Percentiles rank a stretch among this genome's conserved stretches.
These are phyloP conservation scores for Tetraselmis striata DNA, from an alignment of 139 green algal genomes.

Conservation along the genomic window DNA sequence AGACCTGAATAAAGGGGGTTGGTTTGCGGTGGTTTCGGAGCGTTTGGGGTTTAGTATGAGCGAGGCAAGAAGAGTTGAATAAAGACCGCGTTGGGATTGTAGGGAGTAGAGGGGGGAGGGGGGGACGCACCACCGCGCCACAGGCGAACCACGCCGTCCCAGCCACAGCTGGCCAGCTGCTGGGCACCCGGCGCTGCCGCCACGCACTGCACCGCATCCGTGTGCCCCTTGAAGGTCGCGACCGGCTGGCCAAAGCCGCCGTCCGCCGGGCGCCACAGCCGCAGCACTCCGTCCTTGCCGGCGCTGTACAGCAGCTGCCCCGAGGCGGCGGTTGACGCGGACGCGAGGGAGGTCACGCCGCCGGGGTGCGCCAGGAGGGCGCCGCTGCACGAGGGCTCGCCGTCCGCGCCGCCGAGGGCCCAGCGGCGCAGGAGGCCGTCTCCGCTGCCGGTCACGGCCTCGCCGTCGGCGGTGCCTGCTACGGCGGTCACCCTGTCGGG, in stretches of 20 bases:
- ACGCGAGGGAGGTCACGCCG: conserved; percentile 19
- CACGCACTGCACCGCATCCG: conserved; percentile 46
- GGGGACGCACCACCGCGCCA: conserved; percentile 39
- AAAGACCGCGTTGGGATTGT: background rate
- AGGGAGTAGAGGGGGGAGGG: background rate
- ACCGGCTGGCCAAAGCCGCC: conserved; percentile 10
- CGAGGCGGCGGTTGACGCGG: background rate
- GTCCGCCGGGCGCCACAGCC: conserved; percentile 30
- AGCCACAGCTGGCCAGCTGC: conserved; percentile 46
- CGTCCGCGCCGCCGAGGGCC: background rate
- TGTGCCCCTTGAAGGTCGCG: conserved; percentile 46
- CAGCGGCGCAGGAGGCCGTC: background rate
- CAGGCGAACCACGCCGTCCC: conserved; percentile 62
- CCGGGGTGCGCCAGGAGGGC: conserved; percentile 19
- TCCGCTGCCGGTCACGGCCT: background rate
- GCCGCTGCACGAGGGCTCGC: background rate
- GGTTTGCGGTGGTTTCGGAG: no score
- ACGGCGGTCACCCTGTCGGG: background rate
- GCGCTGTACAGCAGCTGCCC: conserved; percentile 40
- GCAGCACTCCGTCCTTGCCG: conserved; percentile 45
- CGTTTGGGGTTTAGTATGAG: no score
- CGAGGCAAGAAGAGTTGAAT: background rate
- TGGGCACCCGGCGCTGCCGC: conserved; percentile 33
- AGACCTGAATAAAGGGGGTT: no score
- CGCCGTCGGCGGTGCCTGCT: background rate